These are phyloP conservation scores for Allium fistulosum DNA, from an alignment of 106 monocot species.

Conservation along the genomic window DNA sequence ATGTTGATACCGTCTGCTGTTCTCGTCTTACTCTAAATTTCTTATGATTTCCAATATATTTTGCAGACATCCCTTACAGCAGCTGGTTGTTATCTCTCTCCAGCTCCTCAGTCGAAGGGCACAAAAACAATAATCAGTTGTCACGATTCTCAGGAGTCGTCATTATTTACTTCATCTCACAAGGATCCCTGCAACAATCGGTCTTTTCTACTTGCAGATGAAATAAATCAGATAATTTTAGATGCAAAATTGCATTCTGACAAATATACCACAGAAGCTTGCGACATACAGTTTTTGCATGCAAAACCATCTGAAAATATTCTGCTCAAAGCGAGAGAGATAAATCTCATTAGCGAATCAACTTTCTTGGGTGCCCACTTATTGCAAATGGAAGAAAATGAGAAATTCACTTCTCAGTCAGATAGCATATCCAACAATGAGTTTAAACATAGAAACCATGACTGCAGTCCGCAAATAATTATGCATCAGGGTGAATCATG, in stretches of 20 bases:
- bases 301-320: conserved; percentile 37
- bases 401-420: conserved; percentile 40
- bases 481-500: conserved; percentile 45
- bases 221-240: conserved; percentile 44
- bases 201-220: conserved; percentile 7
- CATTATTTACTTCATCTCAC: conserved; percentile 11
- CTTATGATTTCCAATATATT: not conserved
- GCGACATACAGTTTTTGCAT: conserved; percentile 35
- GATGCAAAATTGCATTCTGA: conserved; percentile 25
- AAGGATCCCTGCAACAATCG: conserved; percentile 8
- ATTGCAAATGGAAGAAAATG: conserved; percentile 53
- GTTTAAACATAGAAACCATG: too few species aligned
- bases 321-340: conserved; percentile 50
- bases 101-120: conserved; percentile 79
- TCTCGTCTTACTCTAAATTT: too few species aligned
- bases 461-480: conserved; percentile 7
- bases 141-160: conserved; percentile 36
- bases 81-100: conserved; percentile 78
- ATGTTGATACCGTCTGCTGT: too few species aligned
- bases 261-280: conserved; percentile 10
- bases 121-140: conserved; percentile 55
- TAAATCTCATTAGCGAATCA: conserved; percentile 59
- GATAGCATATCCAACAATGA: not conserved
- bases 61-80: conserved; percentile 82
- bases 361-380: conserved; percentile 43